These are phyloP conservation scores for Colletotrichum orchidophilum DNA, from an alignment of 2,329 filamentous ascomycete genomes.

Conservation along the genomic window DNA sequence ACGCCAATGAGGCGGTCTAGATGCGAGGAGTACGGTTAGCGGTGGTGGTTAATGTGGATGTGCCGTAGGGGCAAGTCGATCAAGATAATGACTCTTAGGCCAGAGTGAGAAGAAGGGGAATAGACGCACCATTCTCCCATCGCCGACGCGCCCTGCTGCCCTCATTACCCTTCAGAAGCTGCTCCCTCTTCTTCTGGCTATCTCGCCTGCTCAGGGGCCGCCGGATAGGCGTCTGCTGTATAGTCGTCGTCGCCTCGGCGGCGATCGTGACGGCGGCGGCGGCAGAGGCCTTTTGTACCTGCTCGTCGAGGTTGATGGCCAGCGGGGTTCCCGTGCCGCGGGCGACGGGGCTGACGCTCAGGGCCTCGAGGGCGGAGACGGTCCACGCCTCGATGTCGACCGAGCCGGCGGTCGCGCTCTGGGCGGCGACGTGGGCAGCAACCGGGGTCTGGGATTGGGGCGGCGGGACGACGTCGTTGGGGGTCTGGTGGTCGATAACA, in stretches of 20 bases:
- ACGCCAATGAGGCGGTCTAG: slow-evolving; percentile 87
- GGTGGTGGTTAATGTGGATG: not conserved
- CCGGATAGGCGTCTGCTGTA: slow-evolving; percentile 46
- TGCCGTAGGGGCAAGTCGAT: not conserved
- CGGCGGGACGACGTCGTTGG: slow-evolving; percentile 35
- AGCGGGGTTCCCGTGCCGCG: slow-evolving; percentile 71
- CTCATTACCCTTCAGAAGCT: slow-evolving; percentile 87
- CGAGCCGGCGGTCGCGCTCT: slow-evolving; percentile 42
- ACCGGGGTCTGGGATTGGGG: slow-evolving; percentile 20
- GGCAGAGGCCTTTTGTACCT: slow-evolving; percentile 31
- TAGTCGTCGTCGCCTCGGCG: slow-evolving; percentile 27
- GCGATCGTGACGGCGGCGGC: slow-evolving; percentile 4
- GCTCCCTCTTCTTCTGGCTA: slow-evolving; percentile 71
- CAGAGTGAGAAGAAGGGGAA: not conserved
- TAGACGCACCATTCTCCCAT: slow-evolving; percentile 86
- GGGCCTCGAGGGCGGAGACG: slow-evolving; percentile 63
- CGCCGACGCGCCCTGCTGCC: slow-evolving; percentile 85
- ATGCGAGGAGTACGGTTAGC: not conserved
- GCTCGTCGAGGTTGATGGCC: slow-evolving; percentile 79
- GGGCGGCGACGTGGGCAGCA: slow-evolving; percentile 35
- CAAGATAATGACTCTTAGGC: not conserved
- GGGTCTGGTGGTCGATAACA: slow-evolving; percentile 35
- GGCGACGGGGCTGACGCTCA: slow-evolving; percentile 63
- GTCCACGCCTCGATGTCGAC: slow-evolving; percentile 77
- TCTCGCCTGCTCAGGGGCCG: slow-evolving; percentile 62